Percentiles rank a stretch among this genome's conserved stretches.
These are phyloP conservation scores for Drosera capensis DNA, from an alignment of 148 eudicot genomes.

Conservation along the genomic window DNA sequence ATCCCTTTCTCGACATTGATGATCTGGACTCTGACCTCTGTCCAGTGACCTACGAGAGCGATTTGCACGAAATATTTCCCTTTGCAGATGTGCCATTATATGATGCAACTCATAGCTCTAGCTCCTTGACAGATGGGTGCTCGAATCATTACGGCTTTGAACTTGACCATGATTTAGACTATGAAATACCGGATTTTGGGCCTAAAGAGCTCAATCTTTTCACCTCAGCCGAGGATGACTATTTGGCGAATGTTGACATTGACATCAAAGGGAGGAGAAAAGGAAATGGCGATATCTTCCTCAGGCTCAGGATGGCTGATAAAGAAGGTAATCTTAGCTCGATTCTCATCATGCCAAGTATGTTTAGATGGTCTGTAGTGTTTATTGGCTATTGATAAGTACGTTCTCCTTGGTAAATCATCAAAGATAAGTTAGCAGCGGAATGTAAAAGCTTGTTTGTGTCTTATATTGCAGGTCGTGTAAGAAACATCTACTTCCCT, in stretches of 20 bases:
- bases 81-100: constrained; percentile 17
- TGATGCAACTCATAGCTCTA: constrained; percentile 9
- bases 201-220: constrained; percentile 28
- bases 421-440: no score
- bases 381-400: no score
- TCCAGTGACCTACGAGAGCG: constrained; percentile 15
- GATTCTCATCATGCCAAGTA: neutral
- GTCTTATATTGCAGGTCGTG: constrained; percentile 35
- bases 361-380: no score
- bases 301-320: constrained; percentile 53
- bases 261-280: constrained; percentile 47
- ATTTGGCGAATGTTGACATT: constrained; percentile 21
- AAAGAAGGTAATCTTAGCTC: constrained; percentile 32
- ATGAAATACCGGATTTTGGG: constrained; percentile 21
- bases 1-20: constrained; percentile 21
- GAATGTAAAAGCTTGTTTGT: neutral
- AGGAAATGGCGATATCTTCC: constrained; percentile 44
- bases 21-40: constrained; percentile 14
- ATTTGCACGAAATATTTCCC: constrained; percentile 17
- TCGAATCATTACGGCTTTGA: constrained; percentile 24
- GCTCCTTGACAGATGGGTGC: constrained; percentile 16
- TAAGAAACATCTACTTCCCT: constrained; percentile 70
- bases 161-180: constrained; percentile 19
- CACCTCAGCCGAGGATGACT: constrained; percentile 27
- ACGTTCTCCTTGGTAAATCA: no score